A percentile compares a stretch with the other conserved stretches of the same genome.
Conservation (phyloP, 768 basidiomycete genomes). For the Boletus edulis region DNA sequence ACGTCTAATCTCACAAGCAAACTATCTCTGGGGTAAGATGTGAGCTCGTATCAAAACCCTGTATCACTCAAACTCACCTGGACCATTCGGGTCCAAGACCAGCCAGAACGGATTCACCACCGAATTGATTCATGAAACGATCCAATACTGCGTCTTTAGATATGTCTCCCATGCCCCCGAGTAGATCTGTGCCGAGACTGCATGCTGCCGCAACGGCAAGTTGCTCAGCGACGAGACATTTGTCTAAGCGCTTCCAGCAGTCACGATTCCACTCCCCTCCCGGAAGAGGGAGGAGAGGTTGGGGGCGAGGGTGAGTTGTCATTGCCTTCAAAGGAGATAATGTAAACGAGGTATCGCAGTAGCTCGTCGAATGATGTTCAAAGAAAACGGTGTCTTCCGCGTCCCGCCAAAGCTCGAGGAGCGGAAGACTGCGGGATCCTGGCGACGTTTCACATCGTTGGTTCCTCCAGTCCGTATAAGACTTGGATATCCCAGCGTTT, state of each 20-base stretch:
- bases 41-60: background rate
- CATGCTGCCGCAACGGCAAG: slow-evolving; percentile 42
- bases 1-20: slow-evolving; percentile 31
- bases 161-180: slow-evolving; percentile 55
- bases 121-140: slow-evolving; percentile 52
- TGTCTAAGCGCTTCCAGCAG: slow-evolving; percentile 80
- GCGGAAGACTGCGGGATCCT: slow-evolving; percentile 34
- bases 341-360: slow-evolving; percentile 13
- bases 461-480: slow-evolving; percentile 6
- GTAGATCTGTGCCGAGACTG: slow-evolving; percentile 28
- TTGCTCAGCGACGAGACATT: slow-evolving; percentile 73
- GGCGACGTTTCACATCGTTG: slow-evolving; percentile 19
- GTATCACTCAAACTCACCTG: slow-evolving; percentile 40
- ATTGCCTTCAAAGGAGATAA: slow-evolving; percentile 16
- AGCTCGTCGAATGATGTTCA: slow-evolving; percentile 23
- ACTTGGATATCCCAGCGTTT: slow-evolving; percentile 32
- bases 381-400: slow-evolving; percentile 30
- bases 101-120: slow-evolving; percentile 40
- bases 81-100: slow-evolving; percentile 54
- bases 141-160: slow-evolving; percentile 55
- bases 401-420: slow-evolving; percentile 29
- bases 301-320: background rate
- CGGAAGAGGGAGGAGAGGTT: slow-evolving; percentile 2
- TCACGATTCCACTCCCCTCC: slow-evolving; percentile 59
- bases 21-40: slow-evolving; percentile 9